Evolutionary conservation across 2,329 filamentous ascomycete genomes (phyloP).

Genomic region (Xenoacremonium recifei): DNA sequence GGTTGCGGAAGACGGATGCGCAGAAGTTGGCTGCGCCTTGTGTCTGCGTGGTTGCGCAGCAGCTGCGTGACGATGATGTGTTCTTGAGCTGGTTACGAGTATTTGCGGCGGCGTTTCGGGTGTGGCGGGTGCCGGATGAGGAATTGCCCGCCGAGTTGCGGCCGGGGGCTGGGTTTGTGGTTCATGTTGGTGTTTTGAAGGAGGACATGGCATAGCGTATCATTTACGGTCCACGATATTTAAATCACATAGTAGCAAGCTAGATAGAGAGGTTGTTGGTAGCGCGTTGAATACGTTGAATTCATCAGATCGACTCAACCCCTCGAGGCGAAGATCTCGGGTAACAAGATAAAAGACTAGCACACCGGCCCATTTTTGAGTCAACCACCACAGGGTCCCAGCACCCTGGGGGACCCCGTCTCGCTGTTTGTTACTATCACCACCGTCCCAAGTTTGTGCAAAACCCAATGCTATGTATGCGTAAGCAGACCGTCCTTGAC

Average conservation of each 20-base stretch:
- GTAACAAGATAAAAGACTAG: constrained; percentile 5
- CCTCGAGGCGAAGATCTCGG: constrained; percentile 12
- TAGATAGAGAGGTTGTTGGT: constrained; percentile 1
- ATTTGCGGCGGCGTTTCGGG: constrained; percentile 65
- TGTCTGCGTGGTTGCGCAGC: constrained; percentile 82
- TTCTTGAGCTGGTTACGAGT: constrained; percentile 77
- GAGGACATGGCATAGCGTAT: no score
- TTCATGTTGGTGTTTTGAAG: constrained; percentile 72
- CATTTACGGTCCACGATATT: background rate
- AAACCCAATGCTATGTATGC: no score
- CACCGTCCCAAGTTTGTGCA: no score
- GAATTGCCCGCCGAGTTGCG: constrained; percentile 58
- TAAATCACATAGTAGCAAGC: background rate
- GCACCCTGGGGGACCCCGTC: no score
- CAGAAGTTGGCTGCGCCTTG: constrained; percentile 45
- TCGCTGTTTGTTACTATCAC: no score
- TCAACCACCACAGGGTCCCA: background rate
- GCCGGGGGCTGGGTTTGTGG: constrained; percentile 71
- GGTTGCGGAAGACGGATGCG: constrained; percentile 41
- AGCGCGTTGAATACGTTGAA: constrained; percentile 7
- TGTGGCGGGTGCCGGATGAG: constrained; percentile 73
- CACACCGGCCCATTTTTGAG: background rate
- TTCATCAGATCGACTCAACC: constrained; percentile 11
- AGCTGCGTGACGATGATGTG: constrained; percentile 80
- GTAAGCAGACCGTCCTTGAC: no score